Conservation (phyloP, 2,329 filamentous ascomycete genomes). For the Hypoxylon sp. region DNA sequence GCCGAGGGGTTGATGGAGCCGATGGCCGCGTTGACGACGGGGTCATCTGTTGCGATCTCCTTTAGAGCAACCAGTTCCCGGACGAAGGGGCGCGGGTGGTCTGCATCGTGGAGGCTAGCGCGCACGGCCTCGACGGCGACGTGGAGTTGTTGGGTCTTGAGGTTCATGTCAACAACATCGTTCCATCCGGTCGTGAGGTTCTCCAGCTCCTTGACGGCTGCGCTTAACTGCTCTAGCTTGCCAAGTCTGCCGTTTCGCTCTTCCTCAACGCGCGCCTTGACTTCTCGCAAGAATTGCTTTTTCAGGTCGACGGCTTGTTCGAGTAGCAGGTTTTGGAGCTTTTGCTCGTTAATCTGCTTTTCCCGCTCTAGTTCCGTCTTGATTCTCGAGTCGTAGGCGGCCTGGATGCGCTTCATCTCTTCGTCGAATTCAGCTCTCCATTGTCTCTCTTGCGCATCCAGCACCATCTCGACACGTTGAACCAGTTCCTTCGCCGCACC, state of each 20-base stretch:
- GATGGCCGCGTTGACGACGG: conserved; percentile 92
- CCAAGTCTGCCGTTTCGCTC: conserved; percentile 90
- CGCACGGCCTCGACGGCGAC: conserved; percentile 95
- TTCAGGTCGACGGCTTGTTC: conserved; percentile 93
- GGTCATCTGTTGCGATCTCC: conserved; percentile 86
- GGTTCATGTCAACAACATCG: conserved; percentile 87
- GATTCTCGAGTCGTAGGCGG: conserved; percentile 84
- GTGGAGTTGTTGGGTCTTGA: conserved; percentile 95
- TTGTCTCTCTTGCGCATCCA: conserved; percentile 82
- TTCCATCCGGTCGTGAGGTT: conserved; percentile 91
- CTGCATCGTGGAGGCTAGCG: conserved; percentile 81
- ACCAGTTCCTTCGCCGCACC: conserved; percentile 89
- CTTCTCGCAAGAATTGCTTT: conserved; percentile 83
- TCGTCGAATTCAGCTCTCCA: conserved; percentile 90
- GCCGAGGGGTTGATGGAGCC: conserved; percentile 94
- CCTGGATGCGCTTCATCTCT: conserved; percentile 84
- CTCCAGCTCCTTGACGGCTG: conserved; percentile 86
- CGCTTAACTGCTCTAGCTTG: conserved; percentile 84
- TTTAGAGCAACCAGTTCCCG: conserved; percentile 94
- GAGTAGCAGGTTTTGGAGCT: conserved; percentile 85
- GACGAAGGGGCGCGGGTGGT: conserved; percentile 86
- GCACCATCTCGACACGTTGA: conserved; percentile 85
- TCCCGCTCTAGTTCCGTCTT: conserved; percentile 84
- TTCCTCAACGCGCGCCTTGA: conserved; percentile 85
- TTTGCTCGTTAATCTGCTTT: conserved; percentile 84